These are phyloP conservation scores for Suillus discolor DNA, from an alignment of 768 basidiomycete species.

Conservation along the genomic window DNA sequence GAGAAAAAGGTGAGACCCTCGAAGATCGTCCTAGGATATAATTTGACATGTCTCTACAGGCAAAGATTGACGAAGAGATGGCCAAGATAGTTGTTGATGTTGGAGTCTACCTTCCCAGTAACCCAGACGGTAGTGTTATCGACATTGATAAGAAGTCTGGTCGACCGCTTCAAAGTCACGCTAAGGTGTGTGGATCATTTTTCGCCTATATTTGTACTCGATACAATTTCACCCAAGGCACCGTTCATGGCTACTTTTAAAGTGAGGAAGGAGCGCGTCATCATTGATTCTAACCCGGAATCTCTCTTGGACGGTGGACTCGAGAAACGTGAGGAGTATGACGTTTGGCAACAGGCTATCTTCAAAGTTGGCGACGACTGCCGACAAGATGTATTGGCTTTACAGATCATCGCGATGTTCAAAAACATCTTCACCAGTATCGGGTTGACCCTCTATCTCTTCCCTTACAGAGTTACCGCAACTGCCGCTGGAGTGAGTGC, in stretches of 20 bases:
- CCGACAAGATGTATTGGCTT: constrained; percentile 95
- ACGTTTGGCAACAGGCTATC: constrained; percentile 97
- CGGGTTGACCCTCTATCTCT: constrained; percentile 89
- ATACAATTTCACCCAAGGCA: constrained; percentile 56
- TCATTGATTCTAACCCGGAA: constrained; percentile 71
- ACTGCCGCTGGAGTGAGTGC: constrained; percentile 89
- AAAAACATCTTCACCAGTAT: constrained; percentile 93
- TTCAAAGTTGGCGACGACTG: constrained; percentile 99
- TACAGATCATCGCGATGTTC: constrained; percentile 99
- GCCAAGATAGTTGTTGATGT: constrained; percentile 89
- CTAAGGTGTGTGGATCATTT: constrained; percentile 63
- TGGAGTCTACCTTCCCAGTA: constrained; percentile 97
- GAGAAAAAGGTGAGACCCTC: constrained; percentile 82
- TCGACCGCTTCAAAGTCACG: constrained; percentile 94
- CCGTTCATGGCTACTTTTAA: constrained; percentile 99
- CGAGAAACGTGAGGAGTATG: constrained; percentile 67
- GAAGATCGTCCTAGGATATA: not conserved
- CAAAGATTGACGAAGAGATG: constrained; percentile 99
- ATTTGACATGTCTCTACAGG: constrained; percentile 45
- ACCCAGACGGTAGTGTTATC: constrained; percentile 95
- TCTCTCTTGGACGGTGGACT: constrained; percentile 64
- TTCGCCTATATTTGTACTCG: not conserved
- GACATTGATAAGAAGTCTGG: constrained; percentile 98
- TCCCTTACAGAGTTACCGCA: constrained; percentile 95
- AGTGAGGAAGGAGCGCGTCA: constrained; percentile 83